A percentile compares a stretch with the other conserved stretches of the same genome.
phyloP scores from a whole-genome alignment of 306 rosid genomes.

The Quercus suber region DNA sequence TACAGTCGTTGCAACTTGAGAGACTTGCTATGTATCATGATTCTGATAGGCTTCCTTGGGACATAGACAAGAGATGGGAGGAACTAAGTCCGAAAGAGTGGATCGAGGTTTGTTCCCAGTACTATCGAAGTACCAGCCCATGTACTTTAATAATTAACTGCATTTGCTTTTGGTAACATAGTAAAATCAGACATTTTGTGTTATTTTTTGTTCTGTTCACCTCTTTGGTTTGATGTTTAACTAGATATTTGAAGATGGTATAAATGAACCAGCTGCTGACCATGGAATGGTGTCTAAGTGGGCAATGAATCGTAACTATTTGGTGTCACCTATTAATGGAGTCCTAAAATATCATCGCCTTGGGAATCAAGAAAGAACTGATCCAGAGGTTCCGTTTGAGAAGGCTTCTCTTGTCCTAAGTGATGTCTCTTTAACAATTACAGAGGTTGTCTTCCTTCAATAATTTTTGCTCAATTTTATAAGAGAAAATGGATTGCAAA shows the following conservation, averaged over 20 bases:
- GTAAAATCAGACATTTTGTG: neutral
- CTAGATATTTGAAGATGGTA: slow-evolving; percentile 97
- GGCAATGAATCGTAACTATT: slow-evolving; percentile 70
- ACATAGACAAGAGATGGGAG: slow-evolving; percentile 82
- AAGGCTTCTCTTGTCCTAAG: slow-evolving; percentile 77
- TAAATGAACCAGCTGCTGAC: slow-evolving; percentile 60
- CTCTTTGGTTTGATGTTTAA: slow-evolving; percentile 16
- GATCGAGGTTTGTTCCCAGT: slow-evolving; percentile 72
- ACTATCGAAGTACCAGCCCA: slow-evolving; percentile 3
- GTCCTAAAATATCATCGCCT: slow-evolving; percentile 86
- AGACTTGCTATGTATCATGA: slow-evolving; percentile 95
- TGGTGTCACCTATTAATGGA: slow-evolving; percentile 93
- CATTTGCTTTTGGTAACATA: neutral
- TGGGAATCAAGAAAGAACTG: slow-evolving; percentile 84
- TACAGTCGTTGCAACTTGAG: slow-evolving; percentile 90
- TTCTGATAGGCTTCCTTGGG: slow-evolving; percentile 80
- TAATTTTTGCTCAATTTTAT: neutral
- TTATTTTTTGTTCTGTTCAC: slow-evolving; percentile 11
- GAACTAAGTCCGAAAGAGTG: slow-evolving; percentile 82
- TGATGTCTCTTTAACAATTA: slow-evolving; percentile 76
- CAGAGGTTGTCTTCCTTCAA: slow-evolving; percentile 52
- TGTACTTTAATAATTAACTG: slow-evolving; percentile 11
- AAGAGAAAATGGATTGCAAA: neutral
- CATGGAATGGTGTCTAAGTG: slow-evolving; percentile 53
- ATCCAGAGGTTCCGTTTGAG: slow-evolving; percentile 85